Conservation (phyloP, 2,329 filamentous ascomycete genomes). For the Biscogniauxia sp. region DNA sequence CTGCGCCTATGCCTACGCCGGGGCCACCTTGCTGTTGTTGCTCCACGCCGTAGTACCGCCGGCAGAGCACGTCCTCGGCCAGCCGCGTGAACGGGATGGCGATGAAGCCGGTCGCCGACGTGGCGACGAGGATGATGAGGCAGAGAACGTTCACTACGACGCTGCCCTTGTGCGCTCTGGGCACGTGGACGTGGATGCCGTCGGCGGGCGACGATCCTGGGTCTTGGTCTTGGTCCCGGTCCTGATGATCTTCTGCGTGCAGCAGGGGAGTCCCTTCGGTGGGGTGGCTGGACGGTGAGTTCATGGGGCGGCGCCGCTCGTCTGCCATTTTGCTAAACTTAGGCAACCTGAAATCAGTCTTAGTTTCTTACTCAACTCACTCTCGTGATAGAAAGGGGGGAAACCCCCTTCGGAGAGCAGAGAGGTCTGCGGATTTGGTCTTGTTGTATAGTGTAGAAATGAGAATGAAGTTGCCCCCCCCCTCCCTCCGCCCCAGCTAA, state of each 20-base stretch:
- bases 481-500: too few relatives aligned
- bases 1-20: too few relatives aligned
- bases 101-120: conserved; percentile 30
- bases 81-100: conserved; percentile 34
- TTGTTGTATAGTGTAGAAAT: too few relatives aligned
- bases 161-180: conserved; percentile 23
- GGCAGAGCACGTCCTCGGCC: conserved; percentile 39
- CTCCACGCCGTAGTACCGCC: conserved; percentile 32
- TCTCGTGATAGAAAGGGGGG: too few relatives aligned
- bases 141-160: conserved; percentile 34
- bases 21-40: too few relatives aligned
- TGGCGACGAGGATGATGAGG: conserved; percentile 32
- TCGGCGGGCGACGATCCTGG: conserved; percentile 22
- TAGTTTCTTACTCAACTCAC: neutral
- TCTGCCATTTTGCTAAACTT: conserved; percentile 6
- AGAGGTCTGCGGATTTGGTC: too few relatives aligned
- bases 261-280: conserved; percentile 15
- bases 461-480: too few relatives aligned
- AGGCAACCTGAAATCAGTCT: too few relatives aligned
- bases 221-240: conserved; percentile 11
- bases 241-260: neutral
- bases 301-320: conserved; percentile 2
- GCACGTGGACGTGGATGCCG: conserved; percentile 18
- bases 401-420: too few relatives aligned
- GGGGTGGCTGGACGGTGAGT: conserved; percentile 6